Conservation (phyloP, 257 asterid genomes). For the Fraxinus quadrangulata region DNA sequence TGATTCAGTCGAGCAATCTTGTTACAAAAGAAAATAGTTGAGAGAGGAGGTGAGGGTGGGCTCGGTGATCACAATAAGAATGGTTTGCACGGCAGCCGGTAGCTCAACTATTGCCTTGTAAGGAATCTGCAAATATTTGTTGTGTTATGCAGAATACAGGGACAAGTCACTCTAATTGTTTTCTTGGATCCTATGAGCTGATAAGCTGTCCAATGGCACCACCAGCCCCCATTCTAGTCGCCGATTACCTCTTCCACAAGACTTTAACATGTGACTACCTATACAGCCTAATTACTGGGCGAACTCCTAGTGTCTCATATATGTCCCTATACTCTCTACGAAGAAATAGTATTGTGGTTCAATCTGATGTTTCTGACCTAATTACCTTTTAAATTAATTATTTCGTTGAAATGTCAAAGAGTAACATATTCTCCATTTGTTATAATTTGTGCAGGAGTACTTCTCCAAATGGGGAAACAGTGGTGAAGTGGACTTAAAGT, state of each 20-base stretch:
- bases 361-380: not conserved
- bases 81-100: not conserved
- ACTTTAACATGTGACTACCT: not conserved
- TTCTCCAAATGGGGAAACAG: conserved; percentile 56
- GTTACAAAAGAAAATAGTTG: not conserved
- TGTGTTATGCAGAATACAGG: not conserved
- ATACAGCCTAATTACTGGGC: too few relatives aligned
- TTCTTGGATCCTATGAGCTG: not conserved
- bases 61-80: not conserved
- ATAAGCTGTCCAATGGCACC: not conserved
- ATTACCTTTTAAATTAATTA: not conserved
- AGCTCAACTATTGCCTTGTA: not conserved
- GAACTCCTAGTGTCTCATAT: too few relatives aligned
- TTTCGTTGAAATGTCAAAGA: too few relatives aligned
- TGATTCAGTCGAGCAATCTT: not conserved
- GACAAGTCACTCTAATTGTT: not conserved
- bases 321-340: too few relatives aligned
- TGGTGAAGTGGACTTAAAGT: conserved; percentile 54
- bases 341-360: too few relatives aligned
- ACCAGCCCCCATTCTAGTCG: not conserved
- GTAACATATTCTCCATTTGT: not conserved
- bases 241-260: not conserved
- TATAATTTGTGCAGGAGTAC: conserved; percentile 38
- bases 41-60: not conserved
- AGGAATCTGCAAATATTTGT: not conserved